Conservation (phyloP, 2,329 filamentous ascomycete genomes). For the Stachybotrys elegans region DNA sequence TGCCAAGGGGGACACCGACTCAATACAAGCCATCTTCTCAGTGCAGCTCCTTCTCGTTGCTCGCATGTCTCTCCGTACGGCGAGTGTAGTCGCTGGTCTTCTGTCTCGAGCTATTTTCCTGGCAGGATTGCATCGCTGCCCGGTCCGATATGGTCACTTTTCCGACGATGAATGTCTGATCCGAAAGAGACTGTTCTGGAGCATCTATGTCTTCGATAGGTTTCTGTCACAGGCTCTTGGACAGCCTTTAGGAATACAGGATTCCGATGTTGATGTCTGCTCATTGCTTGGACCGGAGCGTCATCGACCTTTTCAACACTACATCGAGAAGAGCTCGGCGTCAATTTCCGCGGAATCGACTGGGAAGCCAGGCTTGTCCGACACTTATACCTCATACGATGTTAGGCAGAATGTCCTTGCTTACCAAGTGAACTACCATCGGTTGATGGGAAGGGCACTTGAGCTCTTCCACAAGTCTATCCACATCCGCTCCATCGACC, state of each 20-base stretch:
- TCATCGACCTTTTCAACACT: no score
- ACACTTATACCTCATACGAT: conserved; percentile 6
- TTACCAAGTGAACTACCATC: conserved; percentile 14
- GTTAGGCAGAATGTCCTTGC: conserved; percentile 10
- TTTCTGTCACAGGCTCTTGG: conserved; percentile 30
- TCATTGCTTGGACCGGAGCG: conserved; percentile 20
- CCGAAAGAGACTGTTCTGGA: conserved; percentile 36
- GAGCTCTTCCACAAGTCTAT: conserved; percentile 19
- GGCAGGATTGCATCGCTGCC: conserved; percentile 45
- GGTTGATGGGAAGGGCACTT: conserved; percentile 13
- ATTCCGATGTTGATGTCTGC: conserved; percentile 32
- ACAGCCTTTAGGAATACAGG: conserved; percentile 27
- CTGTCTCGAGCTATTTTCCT: conserved; percentile 42
- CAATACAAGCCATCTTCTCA: conserved; percentile 43
- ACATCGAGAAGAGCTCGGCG: background rate
- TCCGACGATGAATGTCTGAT: conserved; percentile 24
- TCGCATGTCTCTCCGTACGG: conserved; percentile 41
- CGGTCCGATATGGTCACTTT: conserved; percentile 42
- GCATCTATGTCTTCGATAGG: conserved; percentile 30
- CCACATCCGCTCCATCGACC: conserved; percentile 14
- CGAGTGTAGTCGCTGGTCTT: conserved; percentile 42
- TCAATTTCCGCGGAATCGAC: conserved; percentile 6
- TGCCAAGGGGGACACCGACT: conserved; percentile 35
- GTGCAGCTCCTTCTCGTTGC: conserved; percentile 43
- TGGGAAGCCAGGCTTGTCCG: conserved; percentile 3